Conservation (phyloP, 2,329 filamentous ascomycete species). For the Botrytis pseudocinerea region DNA sequence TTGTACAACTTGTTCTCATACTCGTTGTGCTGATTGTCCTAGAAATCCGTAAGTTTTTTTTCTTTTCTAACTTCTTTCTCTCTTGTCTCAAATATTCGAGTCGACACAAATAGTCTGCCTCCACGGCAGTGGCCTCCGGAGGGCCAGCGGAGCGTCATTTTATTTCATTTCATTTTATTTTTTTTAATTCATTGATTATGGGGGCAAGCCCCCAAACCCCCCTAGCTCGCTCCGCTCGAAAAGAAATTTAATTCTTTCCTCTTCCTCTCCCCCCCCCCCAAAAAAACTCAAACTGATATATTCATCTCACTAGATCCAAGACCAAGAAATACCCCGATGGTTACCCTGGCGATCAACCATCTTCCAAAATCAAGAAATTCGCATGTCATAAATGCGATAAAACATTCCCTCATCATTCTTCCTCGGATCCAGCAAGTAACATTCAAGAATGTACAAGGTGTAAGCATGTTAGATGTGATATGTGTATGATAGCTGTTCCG, state of each 20-base stretch:
- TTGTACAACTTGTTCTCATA: conserved; percentile 70
- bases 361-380: conserved; percentile 44
- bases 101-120: background rate
- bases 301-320: conserved; percentile 53
- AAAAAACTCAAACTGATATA: conserved; percentile 22
- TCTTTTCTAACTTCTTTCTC: background rate
- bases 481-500: conserved; percentile 52
- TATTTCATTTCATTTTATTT: background rate
- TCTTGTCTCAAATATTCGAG: background rate
- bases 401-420: conserved; percentile 49
- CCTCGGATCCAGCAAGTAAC: conserved; percentile 23
- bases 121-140: background rate
- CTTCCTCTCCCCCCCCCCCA: accelerated
- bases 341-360: conserved; percentile 61
- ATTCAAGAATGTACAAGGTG: conserved; percentile 59
- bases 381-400: conserved; percentile 64
- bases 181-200: background rate
- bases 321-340: conserved; percentile 68
- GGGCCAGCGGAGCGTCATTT: conserved; percentile 4
- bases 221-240: background rate
- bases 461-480: conserved; percentile 58
- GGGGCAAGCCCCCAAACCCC: background rate
- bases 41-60: conserved; percentile 67
- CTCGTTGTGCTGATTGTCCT: conserved; percentile 77
- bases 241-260: background rate